Percentiles rank a stretch among this genome's conserved stretches.
Evolutionary conservation across 306 rosid species (phyloP).

Genomic region (Malus asiatica): DNA sequence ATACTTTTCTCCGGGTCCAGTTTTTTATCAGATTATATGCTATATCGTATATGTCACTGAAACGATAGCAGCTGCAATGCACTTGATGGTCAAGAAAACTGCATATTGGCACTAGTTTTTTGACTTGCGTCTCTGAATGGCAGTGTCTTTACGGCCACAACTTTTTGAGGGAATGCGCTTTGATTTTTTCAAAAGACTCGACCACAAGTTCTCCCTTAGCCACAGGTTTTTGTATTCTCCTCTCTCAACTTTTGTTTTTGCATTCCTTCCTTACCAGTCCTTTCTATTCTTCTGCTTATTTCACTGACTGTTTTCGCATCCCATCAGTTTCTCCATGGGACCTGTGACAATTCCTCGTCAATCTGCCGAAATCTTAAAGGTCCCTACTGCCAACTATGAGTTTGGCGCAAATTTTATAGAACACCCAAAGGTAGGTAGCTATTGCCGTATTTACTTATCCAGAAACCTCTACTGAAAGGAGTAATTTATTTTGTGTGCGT

Average conservation of each 20-base stretch:
- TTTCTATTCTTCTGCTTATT: not conserved
- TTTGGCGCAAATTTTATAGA: conserved; percentile 87
- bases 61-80: too few relatives aligned
- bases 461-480: not conserved
- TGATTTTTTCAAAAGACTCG: conserved; percentile 79
- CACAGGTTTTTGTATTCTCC: conserved; percentile 48
- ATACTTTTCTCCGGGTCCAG: too few relatives aligned
- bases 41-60: too few relatives aligned
- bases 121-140: not conserved
- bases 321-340: conserved; percentile 69
- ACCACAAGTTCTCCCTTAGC: conserved; percentile 74
- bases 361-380: conserved; percentile 69
- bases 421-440: conserved; percentile 64
- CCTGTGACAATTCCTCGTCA: conserved; percentile 78
- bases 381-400: conserved; percentile 78
- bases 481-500: not conserved
- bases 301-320: not conserved
- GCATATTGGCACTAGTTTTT: not conserved
- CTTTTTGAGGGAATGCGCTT: conserved; percentile 87
- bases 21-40: too few relatives aligned
- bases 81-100: too few relatives aligned
- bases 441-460: not conserved
- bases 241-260: not conserved
- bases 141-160: conserved; percentile 89
- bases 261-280: not conserved